A percentile compares a stretch with the other conserved stretches of the same genome.
Evolutionary conservation across 2,329 filamentous ascomycete species (phyloP).

Genomic region (Colletotrichum chlorophyti): DNA sequence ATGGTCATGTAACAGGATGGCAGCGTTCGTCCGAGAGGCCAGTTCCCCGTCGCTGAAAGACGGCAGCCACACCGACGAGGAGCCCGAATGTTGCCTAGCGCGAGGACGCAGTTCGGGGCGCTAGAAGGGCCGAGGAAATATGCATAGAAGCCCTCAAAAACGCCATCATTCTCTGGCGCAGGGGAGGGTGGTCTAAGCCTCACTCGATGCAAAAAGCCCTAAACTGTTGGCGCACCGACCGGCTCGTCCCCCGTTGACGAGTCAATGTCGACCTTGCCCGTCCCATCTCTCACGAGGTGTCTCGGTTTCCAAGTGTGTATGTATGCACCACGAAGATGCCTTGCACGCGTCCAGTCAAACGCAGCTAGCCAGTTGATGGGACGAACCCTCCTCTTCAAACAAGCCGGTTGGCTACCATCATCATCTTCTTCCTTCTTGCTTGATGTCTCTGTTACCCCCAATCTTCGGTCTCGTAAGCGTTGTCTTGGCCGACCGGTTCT

Average conservation of each 20-base stretch:
- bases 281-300: too few species aligned
- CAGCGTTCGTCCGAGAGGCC: too few species aligned
- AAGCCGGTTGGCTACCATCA: not conserved
- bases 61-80: not conserved
- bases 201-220: slow-evolving; percentile 28
- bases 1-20: too few species aligned
- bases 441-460: not conserved
- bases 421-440: slow-evolving; percentile 13
- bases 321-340: too few species aligned
- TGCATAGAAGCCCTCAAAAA: slow-evolving; percentile 24
- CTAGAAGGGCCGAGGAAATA: slow-evolving; percentile 30
- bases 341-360: slow-evolving; percentile 11
- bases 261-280: slow-evolving; percentile 15
- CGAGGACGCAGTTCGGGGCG: slow-evolving; percentile 15
- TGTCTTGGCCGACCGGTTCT: not conserved
- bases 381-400: not conserved
- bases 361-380: slow-evolving; percentile 4
- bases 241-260: slow-evolving; percentile 15
- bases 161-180: slow-evolving; percentile 6
- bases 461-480: not conserved
- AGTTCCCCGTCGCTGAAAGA: too few species aligned
- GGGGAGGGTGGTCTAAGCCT: slow-evolving; percentile 27
- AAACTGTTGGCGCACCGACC: slow-evolving; percentile 9
- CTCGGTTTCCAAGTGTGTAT: not conserved
- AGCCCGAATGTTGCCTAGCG: slow-evolving; percentile 18